These are phyloP conservation scores for Themeda triandra DNA, from an alignment of 176 grass and related monocot genomes.

Conservation along the genomic window DNA sequence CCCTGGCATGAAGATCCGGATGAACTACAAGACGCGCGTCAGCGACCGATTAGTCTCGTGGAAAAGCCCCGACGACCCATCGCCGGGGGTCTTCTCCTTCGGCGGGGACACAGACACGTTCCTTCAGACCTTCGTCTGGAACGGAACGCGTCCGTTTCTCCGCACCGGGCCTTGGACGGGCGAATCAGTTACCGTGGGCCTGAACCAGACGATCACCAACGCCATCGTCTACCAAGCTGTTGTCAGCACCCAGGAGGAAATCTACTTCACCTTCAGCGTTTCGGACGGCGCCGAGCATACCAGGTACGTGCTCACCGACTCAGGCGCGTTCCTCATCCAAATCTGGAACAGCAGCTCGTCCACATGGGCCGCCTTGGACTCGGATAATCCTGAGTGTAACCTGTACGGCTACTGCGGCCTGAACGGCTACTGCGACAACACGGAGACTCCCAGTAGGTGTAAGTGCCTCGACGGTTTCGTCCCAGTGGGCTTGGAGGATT, in stretches of 20 bases:
- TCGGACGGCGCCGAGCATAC: no score
- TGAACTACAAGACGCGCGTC: not conserved
- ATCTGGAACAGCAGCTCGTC: not conserved
- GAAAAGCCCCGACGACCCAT: conserved; percentile 19
- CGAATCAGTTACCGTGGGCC: not conserved
- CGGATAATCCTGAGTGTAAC: not conserved
- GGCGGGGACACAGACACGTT: not conserved
- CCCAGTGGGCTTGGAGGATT: not conserved
- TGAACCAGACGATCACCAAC: no score
- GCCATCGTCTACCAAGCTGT: not conserved
- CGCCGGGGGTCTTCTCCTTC: conserved; percentile 14
- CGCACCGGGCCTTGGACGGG: conserved; percentile 38
- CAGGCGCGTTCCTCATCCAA: not conserved
- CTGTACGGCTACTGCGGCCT: conserved; percentile 25
- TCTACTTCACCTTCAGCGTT: not conserved
- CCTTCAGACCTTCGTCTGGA: not conserved
- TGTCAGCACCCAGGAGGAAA: not conserved
- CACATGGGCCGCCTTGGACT: not conserved
- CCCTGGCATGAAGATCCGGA: conserved; percentile 27
- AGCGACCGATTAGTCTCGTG: conserved; percentile 2
- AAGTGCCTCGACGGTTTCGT: conserved; percentile 37
- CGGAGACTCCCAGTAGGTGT: not conserved
- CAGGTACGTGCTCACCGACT: not conserved
- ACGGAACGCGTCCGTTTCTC: not conserved
- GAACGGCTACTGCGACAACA: conserved; percentile 31